Conservation (phyloP, 2,329 filamentous ascomycete genomes). For the Colletotrichum melonis region DNA sequence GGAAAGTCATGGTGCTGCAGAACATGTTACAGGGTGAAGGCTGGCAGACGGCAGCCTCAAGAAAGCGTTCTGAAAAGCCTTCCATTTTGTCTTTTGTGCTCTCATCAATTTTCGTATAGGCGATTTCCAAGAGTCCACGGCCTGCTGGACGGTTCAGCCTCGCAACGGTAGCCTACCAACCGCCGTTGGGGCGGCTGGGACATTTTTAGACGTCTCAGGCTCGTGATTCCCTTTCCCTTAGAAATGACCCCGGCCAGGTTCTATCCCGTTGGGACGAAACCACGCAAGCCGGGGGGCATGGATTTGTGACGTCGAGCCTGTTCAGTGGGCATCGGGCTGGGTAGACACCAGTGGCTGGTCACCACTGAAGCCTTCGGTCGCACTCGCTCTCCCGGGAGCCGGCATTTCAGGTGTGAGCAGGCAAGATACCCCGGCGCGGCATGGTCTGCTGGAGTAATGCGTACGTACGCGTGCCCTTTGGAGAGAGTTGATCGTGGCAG, state of each 20-base stretch:
- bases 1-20: constrained; percentile 24
- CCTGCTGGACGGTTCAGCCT: background rate
- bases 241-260: constrained; percentile 10
- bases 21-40: constrained; percentile 19
- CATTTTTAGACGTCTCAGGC: constrained; percentile 34
- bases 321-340: constrained; percentile 10
- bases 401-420: constrained; percentile 14
- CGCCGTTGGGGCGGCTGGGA: background rate
- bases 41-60: constrained; percentile 8
- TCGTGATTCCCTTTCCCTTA: constrained; percentile 11
- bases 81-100: background rate
- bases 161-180: background rate
- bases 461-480: constrained; percentile 17
- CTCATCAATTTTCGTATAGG: too few species aligned
- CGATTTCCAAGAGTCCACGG: background rate
- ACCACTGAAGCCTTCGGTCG: background rate
- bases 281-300: constrained; percentile 8
- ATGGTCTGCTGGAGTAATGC: constrained; percentile 20
- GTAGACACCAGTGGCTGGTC: background rate
- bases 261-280: constrained; percentile 15
- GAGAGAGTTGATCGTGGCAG: constrained; percentile 18
- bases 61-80: background rate
- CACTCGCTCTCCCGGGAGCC: constrained; percentile 2
- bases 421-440: constrained; percentile 4
- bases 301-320: constrained; percentile 22